Evolutionary conservation across 768 basidiomycete species (phyloP).

Genomic region (Polyporus arcularius): DNA sequence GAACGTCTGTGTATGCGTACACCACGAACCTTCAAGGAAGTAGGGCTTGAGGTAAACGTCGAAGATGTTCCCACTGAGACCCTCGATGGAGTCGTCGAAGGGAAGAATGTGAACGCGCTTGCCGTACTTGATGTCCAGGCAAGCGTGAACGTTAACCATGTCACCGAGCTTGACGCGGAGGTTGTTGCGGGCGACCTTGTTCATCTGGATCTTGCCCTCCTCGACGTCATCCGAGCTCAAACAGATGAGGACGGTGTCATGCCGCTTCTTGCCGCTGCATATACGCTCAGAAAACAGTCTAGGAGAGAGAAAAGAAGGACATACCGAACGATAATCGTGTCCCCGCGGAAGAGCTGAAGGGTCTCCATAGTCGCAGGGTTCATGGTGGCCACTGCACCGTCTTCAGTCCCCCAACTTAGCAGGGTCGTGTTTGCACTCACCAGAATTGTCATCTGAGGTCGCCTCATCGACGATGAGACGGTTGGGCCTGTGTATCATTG

Average conservation of each 20-base stretch:
- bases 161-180: conserved; percentile 97
- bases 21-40: conserved; percentile 83
- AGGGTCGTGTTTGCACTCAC: conserved; percentile 40
- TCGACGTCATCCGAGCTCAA: conserved; percentile 95
- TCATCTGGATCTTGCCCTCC: conserved; percentile 96
- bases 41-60: conserved; percentile 99
- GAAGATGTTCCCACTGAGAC: conserved; percentile 96
- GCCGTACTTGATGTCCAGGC: conserved; percentile 98
- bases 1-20: not conserved
- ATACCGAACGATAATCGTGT: conserved; percentile 92
- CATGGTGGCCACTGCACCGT: conserved; percentile 78
- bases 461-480: conserved; percentile 97
- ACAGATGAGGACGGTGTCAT: conserved; percentile 97
- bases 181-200: conserved; percentile 99
- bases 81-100: conserved; percentile 98
- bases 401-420: conserved; percentile 1
- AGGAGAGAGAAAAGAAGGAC: conserved; percentile 18
- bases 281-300: not conserved
- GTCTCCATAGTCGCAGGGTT: conserved; percentile 97
- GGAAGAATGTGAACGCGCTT: conserved; percentile 96
- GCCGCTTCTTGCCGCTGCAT: conserved; percentile 91
- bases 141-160: conserved; percentile 93
- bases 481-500: conserved; percentile 69
- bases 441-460: conserved; percentile 93
- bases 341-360: conserved; percentile 92